Conservation (phyloP, 2,329 filamentous ascomycete species). For the Colletotrichum nymphaeae region DNA sequence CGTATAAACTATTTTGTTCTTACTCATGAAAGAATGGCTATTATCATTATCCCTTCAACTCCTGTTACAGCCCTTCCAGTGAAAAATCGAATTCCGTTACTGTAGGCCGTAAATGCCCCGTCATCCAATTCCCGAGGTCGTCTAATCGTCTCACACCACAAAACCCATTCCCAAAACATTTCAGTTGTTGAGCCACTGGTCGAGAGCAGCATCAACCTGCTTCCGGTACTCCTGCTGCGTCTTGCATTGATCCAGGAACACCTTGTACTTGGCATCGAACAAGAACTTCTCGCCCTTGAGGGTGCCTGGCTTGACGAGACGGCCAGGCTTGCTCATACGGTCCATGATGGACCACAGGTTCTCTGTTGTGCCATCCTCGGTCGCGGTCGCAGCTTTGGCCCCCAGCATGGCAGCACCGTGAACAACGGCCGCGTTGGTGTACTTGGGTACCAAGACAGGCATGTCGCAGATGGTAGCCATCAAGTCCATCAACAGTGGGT, state of each 20-base stretch:
- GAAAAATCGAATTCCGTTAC: not conserved
- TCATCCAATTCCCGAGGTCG: not conserved
- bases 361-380: conserved; percentile 82
- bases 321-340: conserved; percentile 93
- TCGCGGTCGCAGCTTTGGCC: conserved; percentile 92
- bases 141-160: not conserved
- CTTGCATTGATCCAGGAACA: conserved; percentile 94
- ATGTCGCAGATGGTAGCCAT: conserved; percentile 91
- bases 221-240: conserved; percentile 86
- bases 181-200: conserved; percentile 43
- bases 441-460: conserved; percentile 92
- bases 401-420: conserved; percentile 99
- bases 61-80: conserved; percentile 10
- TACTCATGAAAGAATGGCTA: conserved; percentile 15
- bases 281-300: conserved; percentile 82
- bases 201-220: conserved; percentile 75
- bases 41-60: conserved; percentile 23
- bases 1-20: not conserved
- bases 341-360: conserved; percentile 97
- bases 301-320: conserved; percentile 79
- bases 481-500: conserved; percentile 89
- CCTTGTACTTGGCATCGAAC: conserved; percentile 88
- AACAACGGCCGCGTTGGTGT: conserved; percentile 94
- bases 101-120: not conserved
- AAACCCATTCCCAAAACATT: not conserved